Percentiles rank a stretch among this genome's conserved stretches.
Evolutionary conservation across 768 basidiomycete genomes (phyloP).

Genomic region (Serendipita sp.): DNA sequence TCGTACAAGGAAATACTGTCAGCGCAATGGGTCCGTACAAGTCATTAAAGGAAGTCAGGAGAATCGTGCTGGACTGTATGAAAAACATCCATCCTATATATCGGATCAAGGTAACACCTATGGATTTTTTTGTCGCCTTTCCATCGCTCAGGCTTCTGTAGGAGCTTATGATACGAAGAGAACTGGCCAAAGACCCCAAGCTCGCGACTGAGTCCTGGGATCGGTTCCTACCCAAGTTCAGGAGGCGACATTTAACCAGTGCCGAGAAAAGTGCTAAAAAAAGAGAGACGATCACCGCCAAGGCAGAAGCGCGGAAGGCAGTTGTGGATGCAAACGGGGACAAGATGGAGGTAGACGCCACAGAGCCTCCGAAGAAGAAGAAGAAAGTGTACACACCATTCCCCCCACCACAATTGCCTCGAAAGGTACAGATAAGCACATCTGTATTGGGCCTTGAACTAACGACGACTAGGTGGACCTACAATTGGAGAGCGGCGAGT

Average conservation of each 20-base stretch:
- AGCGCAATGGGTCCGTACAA: conserved; percentile 96
- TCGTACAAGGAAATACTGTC: conserved; percentile 96
- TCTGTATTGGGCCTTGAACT: not conserved
- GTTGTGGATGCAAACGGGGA: conserved; percentile 40
- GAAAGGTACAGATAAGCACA: conserved; percentile 44
- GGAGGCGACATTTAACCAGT: conserved; percentile 80
- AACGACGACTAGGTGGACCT: conserved; percentile 50
- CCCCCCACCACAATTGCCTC: conserved; percentile 84
- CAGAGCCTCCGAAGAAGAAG: conserved; percentile 22
- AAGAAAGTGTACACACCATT: conserved; percentile 98
- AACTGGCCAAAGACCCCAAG: conserved; percentile 95
- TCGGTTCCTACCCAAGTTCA: conserved; percentile 90
- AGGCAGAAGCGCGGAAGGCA: conserved; percentile 44
- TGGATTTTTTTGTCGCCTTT: not conserved
- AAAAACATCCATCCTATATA: conserved; percentile 99
- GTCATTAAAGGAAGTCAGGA: conserved; percentile 83
- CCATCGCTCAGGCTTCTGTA: conserved; percentile 16
- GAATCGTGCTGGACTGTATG: conserved; percentile 98
- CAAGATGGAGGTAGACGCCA: conserved; percentile 7
- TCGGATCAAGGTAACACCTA: conserved; percentile 64
- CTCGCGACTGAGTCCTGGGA: conserved; percentile 92
- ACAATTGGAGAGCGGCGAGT: conserved; percentile 91
- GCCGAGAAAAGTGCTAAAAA: conserved; percentile 88
- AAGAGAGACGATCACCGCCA: conserved; percentile 49
- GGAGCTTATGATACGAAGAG: conserved; percentile 98